phyloP scores from a whole-genome alignment of 2,329 filamentous ascomycete species.

The Trichoderma simmonsii region DNA sequence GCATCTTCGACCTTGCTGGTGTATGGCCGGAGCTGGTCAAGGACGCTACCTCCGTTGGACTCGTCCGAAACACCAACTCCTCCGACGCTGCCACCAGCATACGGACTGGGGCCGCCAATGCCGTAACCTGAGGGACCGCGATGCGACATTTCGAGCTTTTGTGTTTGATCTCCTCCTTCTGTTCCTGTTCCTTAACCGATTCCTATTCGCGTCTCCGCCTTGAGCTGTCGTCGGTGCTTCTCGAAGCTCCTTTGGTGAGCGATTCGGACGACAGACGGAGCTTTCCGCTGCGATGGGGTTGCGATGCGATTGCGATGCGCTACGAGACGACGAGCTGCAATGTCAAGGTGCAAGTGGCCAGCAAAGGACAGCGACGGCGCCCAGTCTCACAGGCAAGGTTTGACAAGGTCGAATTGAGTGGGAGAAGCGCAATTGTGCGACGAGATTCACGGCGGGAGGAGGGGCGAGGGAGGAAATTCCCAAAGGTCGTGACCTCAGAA shows the following conservation, averaged over 20 bases:
- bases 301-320: constrained; percentile 9
- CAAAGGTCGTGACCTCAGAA: constrained; percentile 30
- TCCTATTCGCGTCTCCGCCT: neutral
- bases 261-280: neutral
- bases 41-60: constrained; percentile 51
- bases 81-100: constrained; percentile 56
- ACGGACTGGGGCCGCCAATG: constrained; percentile 67
- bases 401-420: constrained; percentile 3
- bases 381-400: neutral
- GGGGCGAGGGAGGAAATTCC: neutral
- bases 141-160: constrained; percentile 36
- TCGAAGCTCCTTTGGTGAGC: neutral
- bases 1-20: constrained; percentile 98
- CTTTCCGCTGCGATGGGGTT: neutral
- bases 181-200: neutral
- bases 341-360: neutral
- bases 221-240: neutral
- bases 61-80: constrained; percentile 43
- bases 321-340: neutral
- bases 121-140: constrained; percentile 77
- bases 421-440: constrained; percentile 13
- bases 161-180: neutral
- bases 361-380: neutral
- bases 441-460: neutral
- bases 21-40: constrained; percentile 88